A percentile compares a stretch with the other conserved stretches of the same genome.
These are phyloP conservation scores for Vicia sativa DNA, from an alignment of 306 rosid genomes.

Conservation along the genomic window DNA sequence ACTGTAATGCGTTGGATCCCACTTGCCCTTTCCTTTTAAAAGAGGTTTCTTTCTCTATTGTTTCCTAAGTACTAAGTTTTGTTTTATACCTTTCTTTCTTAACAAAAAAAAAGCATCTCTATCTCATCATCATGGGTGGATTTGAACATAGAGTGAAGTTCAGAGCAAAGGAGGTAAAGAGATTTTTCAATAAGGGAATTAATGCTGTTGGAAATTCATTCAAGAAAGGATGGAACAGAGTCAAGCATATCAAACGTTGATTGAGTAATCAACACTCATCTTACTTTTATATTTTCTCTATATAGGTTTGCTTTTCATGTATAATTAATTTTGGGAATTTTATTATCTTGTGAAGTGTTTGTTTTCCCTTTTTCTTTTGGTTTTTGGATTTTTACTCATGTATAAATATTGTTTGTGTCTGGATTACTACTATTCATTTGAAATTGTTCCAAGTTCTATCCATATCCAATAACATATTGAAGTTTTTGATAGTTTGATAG, in stretches of 20 bases:
- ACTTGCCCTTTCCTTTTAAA: constrained; percentile 34
- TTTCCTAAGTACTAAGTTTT: neutral
- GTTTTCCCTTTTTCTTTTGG: too few relatives aligned
- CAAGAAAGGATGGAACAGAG: constrained; percentile 81
- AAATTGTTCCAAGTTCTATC: too few relatives aligned
- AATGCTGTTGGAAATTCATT: constrained; percentile 68
- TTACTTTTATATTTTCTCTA: neutral
- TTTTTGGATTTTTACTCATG: too few relatives aligned
- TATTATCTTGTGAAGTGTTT: too few relatives aligned
- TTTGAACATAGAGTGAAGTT: constrained; percentile 62
- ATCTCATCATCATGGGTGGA: constrained; percentile 47
- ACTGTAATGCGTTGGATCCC: constrained; percentile 42
- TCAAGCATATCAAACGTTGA: constrained; percentile 50
- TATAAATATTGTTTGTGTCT: too few relatives aligned
- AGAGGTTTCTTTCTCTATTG: neutral
- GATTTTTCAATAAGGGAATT: constrained; percentile 58
- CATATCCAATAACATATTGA: too few relatives aligned
- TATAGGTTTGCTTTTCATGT: constrained; percentile 4
- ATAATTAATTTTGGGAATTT: too few relatives aligned
- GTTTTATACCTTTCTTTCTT: neutral
- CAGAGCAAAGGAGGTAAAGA: constrained; percentile 59
- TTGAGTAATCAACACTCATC: neutral
- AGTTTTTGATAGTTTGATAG: too few relatives aligned
- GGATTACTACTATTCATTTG: too few relatives aligned
- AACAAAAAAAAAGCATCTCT: neutral